Evolutionary conservation across 768 basidiomycete genomes (phyloP).

Genomic region (Pholiota conissans): DNA sequence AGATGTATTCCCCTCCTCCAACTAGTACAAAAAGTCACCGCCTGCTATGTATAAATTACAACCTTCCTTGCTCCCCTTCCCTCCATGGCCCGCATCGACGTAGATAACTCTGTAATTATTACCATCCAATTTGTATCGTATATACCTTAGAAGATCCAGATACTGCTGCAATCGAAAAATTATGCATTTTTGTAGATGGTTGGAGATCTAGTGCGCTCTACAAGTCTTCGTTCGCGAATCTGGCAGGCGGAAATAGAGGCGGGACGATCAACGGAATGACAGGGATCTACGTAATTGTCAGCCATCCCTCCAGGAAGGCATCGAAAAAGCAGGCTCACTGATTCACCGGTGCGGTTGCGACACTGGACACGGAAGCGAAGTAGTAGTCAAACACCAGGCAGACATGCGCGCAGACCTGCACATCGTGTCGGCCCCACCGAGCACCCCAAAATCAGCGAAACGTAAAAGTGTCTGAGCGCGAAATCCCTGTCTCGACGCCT

Average conservation of each 20-base stretch:
- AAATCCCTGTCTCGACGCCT: neutral
- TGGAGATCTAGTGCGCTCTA: neutral
- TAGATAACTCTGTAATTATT: constrained; percentile 14
- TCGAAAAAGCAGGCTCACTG: constrained; percentile 8
- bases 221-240: neutral
- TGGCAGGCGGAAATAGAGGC: neutral
- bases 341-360: constrained; percentile 16
- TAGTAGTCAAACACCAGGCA: too few relatives aligned
- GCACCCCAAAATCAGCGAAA: constrained; percentile 33
- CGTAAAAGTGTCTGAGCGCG: constrained; percentile 34
- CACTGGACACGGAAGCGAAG: constrained; percentile 17
- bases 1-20: constrained; percentile 1
- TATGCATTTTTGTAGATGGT: neutral
- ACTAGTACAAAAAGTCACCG: neutral
- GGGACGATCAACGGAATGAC: constrained; percentile 13
- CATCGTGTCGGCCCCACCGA: neutral
- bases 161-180: neutral
- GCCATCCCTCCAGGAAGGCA: constrained; percentile 8
- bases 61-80: neutral
- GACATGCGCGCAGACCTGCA: too few relatives aligned
- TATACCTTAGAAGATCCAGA: constrained; percentile 5
- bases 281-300: constrained; percentile 20
- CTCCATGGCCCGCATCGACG: neutral
- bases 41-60: neutral
- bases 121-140: constrained; percentile 6